Percentiles rank a stretch among this genome's conserved stretches.
Evolutionary conservation across 768 basidiomycete genomes (phyloP).

Genomic region (Mycena amicta): DNA sequence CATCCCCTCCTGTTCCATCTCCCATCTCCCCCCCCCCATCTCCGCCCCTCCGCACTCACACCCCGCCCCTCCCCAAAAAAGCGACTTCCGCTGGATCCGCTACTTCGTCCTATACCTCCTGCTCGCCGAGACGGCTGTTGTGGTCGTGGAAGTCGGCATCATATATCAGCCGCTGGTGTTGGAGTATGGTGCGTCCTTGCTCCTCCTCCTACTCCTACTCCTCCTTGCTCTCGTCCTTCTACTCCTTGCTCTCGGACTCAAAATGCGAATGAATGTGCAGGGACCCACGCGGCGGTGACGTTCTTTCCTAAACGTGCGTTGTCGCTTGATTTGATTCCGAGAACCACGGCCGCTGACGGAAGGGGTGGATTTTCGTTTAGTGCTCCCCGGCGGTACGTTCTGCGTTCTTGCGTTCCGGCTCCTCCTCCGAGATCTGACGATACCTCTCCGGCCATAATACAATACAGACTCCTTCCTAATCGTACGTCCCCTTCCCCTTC

Average conservation of each 20-base stretch:
- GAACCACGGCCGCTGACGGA: not conserved
- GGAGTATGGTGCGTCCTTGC: conserved; percentile 6
- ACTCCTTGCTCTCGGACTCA: no score
- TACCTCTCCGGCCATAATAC: no score
- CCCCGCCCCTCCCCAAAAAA: not conserved
- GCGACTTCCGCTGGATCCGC: not conserved
- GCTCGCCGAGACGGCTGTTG: conserved; percentile 6
- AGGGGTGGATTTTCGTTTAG: no score
- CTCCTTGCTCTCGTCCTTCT: no score
- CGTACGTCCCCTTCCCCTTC: not conserved
- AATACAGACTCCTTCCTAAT: not conserved
- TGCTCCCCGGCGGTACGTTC: no score
- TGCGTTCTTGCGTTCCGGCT: no score
- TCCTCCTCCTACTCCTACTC: not conserved
- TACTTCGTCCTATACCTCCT: conserved; percentile 12
- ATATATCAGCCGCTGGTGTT: conserved; percentile 12
- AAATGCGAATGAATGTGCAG: no score
- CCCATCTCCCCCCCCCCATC: not conserved
- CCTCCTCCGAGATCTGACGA: no score
- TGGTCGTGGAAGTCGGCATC: conserved; percentile 11
- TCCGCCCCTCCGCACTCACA: conserved; percentile 3
- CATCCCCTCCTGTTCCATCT: not conserved
- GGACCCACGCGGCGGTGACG: not conserved
- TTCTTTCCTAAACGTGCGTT: conserved; percentile 5
- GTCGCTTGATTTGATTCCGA: not conserved